These are phyloP conservation scores for Aegilops sharonensis DNA, from an alignment of 176 grass and related monocot species.

Conservation along the genomic window DNA sequence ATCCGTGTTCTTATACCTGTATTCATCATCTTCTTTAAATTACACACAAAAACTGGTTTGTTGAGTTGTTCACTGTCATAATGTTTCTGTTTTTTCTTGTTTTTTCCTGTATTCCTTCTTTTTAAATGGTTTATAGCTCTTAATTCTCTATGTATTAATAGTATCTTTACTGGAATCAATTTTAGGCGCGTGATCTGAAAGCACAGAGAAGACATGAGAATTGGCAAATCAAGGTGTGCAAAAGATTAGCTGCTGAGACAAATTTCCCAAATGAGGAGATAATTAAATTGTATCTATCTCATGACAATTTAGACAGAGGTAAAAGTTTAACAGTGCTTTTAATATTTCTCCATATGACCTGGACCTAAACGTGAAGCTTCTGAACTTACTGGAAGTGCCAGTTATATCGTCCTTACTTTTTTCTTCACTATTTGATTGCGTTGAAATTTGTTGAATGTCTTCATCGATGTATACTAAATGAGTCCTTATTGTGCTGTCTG, in stretches of 20 bases:
- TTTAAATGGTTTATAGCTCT: conserved; percentile 18
- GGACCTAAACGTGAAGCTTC: background rate
- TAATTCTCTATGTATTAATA: background rate
- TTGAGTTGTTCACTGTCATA: background rate
- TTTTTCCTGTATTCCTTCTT: background rate
- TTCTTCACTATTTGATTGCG: background rate
- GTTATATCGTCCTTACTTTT: background rate
- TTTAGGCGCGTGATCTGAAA: conserved; percentile 57
- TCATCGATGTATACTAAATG: background rate
- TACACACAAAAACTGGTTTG: background rate
- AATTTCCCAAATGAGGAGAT: conserved; percentile 91
- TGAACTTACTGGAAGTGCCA: background rate
- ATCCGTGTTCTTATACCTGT: background rate
- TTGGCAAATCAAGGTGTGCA: conserved; percentile 82
- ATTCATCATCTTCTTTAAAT: background rate
- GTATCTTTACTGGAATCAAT: conserved; percentile 31
- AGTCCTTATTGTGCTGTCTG: conserved; percentile 24
- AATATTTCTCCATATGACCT: background rate
- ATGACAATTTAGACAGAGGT: conserved; percentile 60
- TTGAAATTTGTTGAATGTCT: background rate
- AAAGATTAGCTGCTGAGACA: conserved; percentile 68
- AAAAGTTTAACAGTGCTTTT: background rate
- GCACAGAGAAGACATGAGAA: conserved; percentile 66
- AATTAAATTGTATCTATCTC: conserved; percentile 78
- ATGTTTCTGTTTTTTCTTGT: conserved; percentile 15